These are phyloP conservation scores for Cyberlindnera sargentensis DNA, from an alignment of 805 yeast genomes.

Conservation along the genomic window DNA sequence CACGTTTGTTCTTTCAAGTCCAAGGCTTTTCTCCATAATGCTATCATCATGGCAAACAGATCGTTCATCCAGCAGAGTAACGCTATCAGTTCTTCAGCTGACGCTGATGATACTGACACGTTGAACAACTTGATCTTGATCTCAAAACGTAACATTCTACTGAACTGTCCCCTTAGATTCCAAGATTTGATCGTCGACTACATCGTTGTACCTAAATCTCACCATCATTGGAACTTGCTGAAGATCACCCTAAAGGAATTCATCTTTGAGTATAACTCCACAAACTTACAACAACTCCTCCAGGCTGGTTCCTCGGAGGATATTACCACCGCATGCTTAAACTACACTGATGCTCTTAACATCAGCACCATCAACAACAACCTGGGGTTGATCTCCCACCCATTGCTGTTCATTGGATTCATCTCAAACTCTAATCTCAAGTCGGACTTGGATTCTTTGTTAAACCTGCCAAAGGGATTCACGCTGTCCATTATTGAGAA, in stretches of 20 bases:
- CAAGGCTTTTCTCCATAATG: conserved; percentile 41
- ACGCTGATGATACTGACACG: conserved; percentile 12
- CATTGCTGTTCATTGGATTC: conserved; percentile 34
- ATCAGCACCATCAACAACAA: conserved; percentile 37
- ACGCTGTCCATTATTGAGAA: conserved; percentile 32
- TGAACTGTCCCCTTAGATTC: conserved; percentile 43
- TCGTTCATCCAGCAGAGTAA: conserved; percentile 14
- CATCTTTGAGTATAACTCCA: conserved; percentile 15
- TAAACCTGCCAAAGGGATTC: conserved; percentile 4
- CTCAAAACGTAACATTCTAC: conserved; percentile 40
- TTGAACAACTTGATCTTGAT: conserved; percentile 30
- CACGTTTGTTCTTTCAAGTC: conserved; percentile 20
- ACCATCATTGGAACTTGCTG: conserved; percentile 39
- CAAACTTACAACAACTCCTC: conserved; percentile 15
- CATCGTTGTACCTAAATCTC: conserved; percentile 31
- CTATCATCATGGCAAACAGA: conserved; percentile 46
- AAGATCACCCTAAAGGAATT: conserved; percentile 42
- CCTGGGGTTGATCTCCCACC: conserved; percentile 44
- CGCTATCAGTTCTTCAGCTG: conserved; percentile 2
- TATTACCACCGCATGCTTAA: neutral
- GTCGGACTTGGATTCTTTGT: conserved; percentile 1
- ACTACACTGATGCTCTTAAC: conserved; percentile 2
- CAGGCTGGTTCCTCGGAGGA: conserved; percentile 14
- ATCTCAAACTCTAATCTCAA: neutral
- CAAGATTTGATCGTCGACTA: conserved; percentile 44